Evolutionary conservation across 2,329 filamentous ascomycete genomes (phyloP), one percentile per base, ranked within the genome.

Genomic region (Trichoderma harzianum): DNA sequence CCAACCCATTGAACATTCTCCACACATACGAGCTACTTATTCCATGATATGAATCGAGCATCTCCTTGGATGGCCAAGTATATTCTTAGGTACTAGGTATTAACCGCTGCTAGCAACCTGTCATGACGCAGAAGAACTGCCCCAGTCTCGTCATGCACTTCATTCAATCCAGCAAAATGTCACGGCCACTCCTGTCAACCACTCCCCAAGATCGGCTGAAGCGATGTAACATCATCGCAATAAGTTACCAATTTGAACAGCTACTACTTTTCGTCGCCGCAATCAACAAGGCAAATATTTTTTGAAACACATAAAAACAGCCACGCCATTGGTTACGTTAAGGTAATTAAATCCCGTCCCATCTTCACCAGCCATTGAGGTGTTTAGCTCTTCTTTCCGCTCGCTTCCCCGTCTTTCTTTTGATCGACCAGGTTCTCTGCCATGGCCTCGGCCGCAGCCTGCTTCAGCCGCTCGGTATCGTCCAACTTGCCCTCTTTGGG

Each of bases 371-470:
- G 34, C 34, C 34, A 28, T 36, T 36, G 34, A 36, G 8, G 5
- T 39, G 43, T 57, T 72, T 77, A 82, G 72, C 76, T 78, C 78
- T 80, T 83, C 78, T 82, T 83, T 36, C 76, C 76, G 6, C 76
- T 74, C 21, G 77, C 72, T 14, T 76, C 77, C 24, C 70, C 78
- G 74, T 80, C 80, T 74, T 83, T 80, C 24, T 77, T 75, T 12
- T 76, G 65, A 53, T 84, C 83, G 53, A 88, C 85, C 72, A 89
- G 77, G 73, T 83, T 88, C 51, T 89, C 87, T 11, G 86, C 82
- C 87, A 89, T 89, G 16, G 87, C 87, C 78, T 89, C 87, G 12
- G 87, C 86, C 30, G 91, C 89, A 2, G 89, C 90, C 80, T 91
- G 87, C 84, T 90, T 92, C 77, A 90, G 80, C 77, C 86, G 87